A percentile compares a stretch with the other conserved stretches of the same genome.
Conservation (phyloP, 768 basidiomycete species). For the Daedaleopsis nitida region DNA sequence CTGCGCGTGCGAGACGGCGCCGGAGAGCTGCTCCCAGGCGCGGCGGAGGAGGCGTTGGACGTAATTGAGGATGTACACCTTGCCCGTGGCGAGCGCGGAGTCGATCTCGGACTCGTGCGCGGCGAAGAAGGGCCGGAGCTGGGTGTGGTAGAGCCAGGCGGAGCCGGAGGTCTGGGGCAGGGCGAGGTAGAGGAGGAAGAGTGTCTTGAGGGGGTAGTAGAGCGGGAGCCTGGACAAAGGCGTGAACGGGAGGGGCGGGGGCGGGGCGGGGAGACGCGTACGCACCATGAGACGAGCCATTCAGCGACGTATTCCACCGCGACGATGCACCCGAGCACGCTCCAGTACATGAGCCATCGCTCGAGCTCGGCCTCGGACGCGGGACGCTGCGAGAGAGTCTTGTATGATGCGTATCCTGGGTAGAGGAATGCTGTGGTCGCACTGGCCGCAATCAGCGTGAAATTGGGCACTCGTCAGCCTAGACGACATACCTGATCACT, state of each 20-base stretch:
- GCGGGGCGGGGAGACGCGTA: slow-evolving; percentile 8
- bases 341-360: slow-evolving; percentile 98
- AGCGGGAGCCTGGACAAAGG: slow-evolving; percentile 73
- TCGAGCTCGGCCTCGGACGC: slow-evolving; percentile 85
- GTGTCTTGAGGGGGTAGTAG: slow-evolving; percentile 79
- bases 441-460: slow-evolving; percentile 36
- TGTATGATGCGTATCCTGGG: slow-evolving; percentile 96
- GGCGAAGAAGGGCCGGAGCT: slow-evolving; percentile 83
- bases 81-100: slow-evolving; percentile 66
- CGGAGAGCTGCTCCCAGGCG: slow-evolving; percentile 66
- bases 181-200: slow-evolving; percentile 87
- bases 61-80: slow-evolving; percentile 59
- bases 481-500: slow-evolving; percentile 38
- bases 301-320: slow-evolving; percentile 83
- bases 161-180: slow-evolving; percentile 90
- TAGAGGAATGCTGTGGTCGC: slow-evolving; percentile 83
- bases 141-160: slow-evolving; percentile 76
- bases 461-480: neutral
- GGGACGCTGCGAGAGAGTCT: slow-evolving; percentile 85
- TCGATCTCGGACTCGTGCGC: slow-evolving; percentile 87
- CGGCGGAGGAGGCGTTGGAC: slow-evolving; percentile 63
- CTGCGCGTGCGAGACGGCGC: slow-evolving; percentile 48
- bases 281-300: slow-evolving; percentile 86
- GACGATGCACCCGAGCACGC: slow-evolving; percentile 81
- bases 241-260: slow-evolving; percentile 11